Evolutionary conservation across 352 stramenopile genomes (phyloP).

Genomic region (Pythium myriotylum): DNA sequence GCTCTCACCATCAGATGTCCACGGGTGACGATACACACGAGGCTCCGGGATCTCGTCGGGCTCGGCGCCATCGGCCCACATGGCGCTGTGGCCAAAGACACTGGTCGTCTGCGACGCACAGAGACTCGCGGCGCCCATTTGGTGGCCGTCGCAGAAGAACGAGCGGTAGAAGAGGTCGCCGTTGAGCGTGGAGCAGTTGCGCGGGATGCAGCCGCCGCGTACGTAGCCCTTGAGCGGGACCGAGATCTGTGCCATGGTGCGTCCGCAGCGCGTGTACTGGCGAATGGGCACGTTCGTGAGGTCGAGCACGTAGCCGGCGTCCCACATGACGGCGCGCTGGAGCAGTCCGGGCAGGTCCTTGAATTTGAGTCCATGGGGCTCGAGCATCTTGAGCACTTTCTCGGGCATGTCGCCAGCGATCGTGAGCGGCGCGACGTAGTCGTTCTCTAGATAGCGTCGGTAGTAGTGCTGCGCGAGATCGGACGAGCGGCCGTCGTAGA

Average conservation of each 20-base stretch:
- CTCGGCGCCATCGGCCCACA: constrained; percentile 30
- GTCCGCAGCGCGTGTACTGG: constrained; percentile 23
- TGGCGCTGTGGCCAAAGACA: constrained; percentile 31
- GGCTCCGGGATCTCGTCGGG: constrained; percentile 29
- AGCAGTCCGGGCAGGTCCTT: constrained; percentile 26
- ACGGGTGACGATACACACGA: constrained; percentile 25
- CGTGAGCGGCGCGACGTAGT: constrained; percentile 16
- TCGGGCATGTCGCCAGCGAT: constrained; percentile 14
- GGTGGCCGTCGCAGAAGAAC: constrained; percentile 28
- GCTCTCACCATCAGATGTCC: constrained; percentile 20
- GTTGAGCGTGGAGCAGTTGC: constrained; percentile 31
- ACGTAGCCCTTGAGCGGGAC: constrained; percentile 27
- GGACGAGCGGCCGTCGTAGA: constrained; percentile 30
- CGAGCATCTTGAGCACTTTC: constrained; percentile 12
- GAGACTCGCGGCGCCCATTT: constrained; percentile 25
- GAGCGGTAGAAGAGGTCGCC: constrained; percentile 31
- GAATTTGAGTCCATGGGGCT: constrained; percentile 15
- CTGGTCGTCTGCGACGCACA: constrained; percentile 37
- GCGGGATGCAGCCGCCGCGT: constrained; percentile 23
- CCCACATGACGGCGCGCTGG: constrained; percentile 29
- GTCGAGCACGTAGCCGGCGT: constrained; percentile 24
- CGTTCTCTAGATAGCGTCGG: constrained; percentile 22
- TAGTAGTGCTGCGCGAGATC: constrained; percentile 36
- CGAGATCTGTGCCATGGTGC: constrained; percentile 26
- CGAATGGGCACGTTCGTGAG: constrained; percentile 18